Conservation (phyloP, 192 early-diverging fungal genomes). For the Funneliformis mosseae region DNA sequence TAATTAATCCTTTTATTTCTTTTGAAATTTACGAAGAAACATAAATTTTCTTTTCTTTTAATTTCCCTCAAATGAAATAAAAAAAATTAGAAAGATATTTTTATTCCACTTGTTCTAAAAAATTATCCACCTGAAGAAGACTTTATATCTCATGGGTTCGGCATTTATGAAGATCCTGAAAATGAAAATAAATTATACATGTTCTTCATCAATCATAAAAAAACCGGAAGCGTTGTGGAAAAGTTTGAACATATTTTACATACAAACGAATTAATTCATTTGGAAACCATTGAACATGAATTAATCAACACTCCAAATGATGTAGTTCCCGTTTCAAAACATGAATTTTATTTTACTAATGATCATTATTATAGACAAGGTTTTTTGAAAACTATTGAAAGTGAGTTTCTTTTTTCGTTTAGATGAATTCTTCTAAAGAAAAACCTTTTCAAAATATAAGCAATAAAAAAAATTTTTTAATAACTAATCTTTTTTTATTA, state of each 20-base stretch:
- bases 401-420: constrained; percentile 6
- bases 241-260: constrained; percentile 56
- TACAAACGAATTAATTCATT: constrained; percentile 42
- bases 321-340: constrained; percentile 53
- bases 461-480: not conserved
- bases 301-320: constrained; percentile 61
- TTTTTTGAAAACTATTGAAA: constrained; percentile 44
- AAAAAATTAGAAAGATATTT: constrained; percentile 45
- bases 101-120: constrained; percentile 43
- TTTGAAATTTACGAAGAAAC: not conserved
- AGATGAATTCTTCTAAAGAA: not conserved
- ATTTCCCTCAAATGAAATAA: not conserved
- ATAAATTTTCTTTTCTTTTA: not conserved
- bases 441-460: too few species aligned
- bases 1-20: constrained; percentile 34
- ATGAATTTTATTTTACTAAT: constrained; percentile 63
- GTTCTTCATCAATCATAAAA: constrained; percentile 63
- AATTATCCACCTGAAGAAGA: constrained; percentile 36
- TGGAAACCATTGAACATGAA: constrained; percentile 54
- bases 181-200: constrained; percentile 48
- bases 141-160: constrained; percentile 56
- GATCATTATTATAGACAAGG: constrained; percentile 42
- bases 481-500: not conserved
- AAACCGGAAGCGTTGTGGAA: constrained; percentile 52
- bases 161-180: constrained; percentile 49